These are phyloP conservation scores for Phytophthora citricola DNA, from an alignment of 352 stramenopile genomes.

Conservation along the genomic window DNA sequence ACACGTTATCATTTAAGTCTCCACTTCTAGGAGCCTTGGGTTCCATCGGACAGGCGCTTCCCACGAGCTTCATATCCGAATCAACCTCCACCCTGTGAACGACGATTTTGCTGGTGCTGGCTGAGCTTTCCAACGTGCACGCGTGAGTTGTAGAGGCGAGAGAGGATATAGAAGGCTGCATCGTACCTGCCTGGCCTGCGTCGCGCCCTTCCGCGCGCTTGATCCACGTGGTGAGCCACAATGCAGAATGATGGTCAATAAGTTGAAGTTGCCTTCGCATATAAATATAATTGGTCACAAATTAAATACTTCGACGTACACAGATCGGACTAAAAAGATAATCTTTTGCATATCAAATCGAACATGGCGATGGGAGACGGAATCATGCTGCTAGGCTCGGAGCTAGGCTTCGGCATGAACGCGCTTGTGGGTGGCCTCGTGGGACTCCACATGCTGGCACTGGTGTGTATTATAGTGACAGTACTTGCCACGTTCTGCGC, in stretches of 20 bases:
- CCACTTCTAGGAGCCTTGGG: background rate
- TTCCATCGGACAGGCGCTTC: background rate
- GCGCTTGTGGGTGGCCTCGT: slow-evolving; percentile 74
- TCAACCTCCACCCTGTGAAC: slow-evolving; percentile 3
- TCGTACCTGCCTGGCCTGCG: slow-evolving; percentile 8
- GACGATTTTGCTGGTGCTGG: slow-evolving; percentile 15
- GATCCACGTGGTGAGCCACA: background rate
- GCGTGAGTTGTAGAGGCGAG: background rate
- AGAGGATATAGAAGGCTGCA: background rate
- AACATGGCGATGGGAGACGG: slow-evolving; percentile 24
- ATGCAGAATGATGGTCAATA: slow-evolving; percentile 30
- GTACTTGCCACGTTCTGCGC: background rate
- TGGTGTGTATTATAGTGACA: slow-evolving; percentile 41
- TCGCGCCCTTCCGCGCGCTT: background rate
- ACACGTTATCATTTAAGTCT: background rate
- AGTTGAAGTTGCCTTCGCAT: slow-evolving; percentile 27
- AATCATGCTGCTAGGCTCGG: slow-evolving; percentile 44
- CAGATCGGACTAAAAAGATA: slow-evolving; percentile 15
- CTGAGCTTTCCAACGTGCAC: background rate
- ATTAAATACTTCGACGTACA: background rate
- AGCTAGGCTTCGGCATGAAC: slow-evolving; percentile 66
- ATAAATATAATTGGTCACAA: background rate
- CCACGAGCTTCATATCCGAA: background rate
- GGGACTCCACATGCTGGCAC: slow-evolving; percentile 71
- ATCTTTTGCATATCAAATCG: slow-evolving; percentile 1